Conservation (phyloP, 1,284 basidiomycete species). For the Moesziomyces antarcticus region DNA sequence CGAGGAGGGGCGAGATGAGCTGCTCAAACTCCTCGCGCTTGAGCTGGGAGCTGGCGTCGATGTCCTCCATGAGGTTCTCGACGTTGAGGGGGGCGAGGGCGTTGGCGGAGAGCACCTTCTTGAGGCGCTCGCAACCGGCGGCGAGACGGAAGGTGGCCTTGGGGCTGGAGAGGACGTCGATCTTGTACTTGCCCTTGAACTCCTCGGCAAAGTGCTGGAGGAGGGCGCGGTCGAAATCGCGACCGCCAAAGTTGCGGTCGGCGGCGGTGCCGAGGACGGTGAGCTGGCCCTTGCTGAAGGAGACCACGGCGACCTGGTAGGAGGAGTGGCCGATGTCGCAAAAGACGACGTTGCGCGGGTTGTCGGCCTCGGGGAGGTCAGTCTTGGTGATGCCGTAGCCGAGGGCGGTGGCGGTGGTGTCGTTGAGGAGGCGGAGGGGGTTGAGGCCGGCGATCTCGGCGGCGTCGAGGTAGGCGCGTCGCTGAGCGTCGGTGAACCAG, state of each 20-base stretch:
- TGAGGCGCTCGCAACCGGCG: conserved; percentile 66
- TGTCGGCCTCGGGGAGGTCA: conserved; percentile 65
- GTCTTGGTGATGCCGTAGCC: conserved; percentile 68
- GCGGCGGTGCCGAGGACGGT: conserved; percentile 65
- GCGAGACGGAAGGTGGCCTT: conserved; percentile 67
- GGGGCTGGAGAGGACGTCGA: conserved; percentile 66
- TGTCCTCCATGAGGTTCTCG: conserved; percentile 67
- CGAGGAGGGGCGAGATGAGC: conserved; percentile 63
- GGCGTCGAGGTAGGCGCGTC: conserved; percentile 65
- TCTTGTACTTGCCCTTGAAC: conserved; percentile 68
- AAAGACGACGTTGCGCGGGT: conserved; percentile 66
- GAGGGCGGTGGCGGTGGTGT: conserved; percentile 66
- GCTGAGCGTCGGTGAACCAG: conserved; percentile 67
- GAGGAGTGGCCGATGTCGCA: conserved; percentile 67
- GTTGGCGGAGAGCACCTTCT: conserved; percentile 68
- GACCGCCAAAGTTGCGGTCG: conserved; percentile 67
- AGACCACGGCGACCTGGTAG: conserved; percentile 67
- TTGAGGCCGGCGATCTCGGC: conserved; percentile 67
- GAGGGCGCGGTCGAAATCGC: conserved; percentile 67
- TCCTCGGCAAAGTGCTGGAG: conserved; percentile 66
- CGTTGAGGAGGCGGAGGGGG: conserved; percentile 66
- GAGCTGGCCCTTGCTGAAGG: conserved; percentile 67
- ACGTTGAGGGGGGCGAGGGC: conserved; percentile 66
- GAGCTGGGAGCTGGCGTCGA: conserved; percentile 65
- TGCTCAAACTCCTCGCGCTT: conserved; percentile 67